phyloP scores from a whole-genome alignment of 768 basidiomycete genomes.

The Neoboletus brunneissimus region DNA sequence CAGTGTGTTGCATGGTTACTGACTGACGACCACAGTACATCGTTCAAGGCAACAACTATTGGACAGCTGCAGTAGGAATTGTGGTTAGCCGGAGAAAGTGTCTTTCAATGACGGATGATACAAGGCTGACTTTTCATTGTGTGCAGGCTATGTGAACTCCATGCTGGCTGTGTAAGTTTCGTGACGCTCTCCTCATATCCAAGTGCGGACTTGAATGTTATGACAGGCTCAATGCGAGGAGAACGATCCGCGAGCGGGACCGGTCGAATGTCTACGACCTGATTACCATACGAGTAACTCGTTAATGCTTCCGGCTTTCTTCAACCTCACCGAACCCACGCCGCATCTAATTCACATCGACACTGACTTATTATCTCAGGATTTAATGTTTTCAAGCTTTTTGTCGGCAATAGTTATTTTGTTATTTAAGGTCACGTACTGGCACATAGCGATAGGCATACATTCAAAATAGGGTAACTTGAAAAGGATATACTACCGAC shows the following conservation, averaged over 20 bases:
- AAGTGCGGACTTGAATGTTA: not conserved
- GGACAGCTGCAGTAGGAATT: constrained; percentile 1
- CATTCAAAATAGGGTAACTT: too few relatives aligned
- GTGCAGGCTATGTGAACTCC: constrained; percentile 15
- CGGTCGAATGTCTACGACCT: not conserved
- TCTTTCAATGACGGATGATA: not conserved
- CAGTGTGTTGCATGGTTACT: not conserved
- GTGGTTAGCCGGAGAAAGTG: constrained; percentile 5
- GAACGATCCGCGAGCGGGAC: constrained; percentile 6
- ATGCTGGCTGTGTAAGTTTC: constrained; percentile 14
- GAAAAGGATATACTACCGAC: too few relatives aligned
- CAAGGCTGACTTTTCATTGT: not conserved
- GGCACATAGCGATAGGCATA: too few relatives aligned
- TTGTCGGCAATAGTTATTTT: too few relatives aligned
- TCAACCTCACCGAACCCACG: too few relatives aligned
- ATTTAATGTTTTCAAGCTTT: not conserved
- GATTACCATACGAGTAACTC: not conserved
- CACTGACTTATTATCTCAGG: not conserved
- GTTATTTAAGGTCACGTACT: too few relatives aligned
- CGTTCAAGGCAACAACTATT: not conserved
- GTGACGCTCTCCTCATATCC: not conserved
- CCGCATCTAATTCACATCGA: not conserved
- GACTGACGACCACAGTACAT: not conserved
- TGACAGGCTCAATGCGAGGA: constrained; percentile 13
- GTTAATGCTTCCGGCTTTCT: not conserved